phyloP scores from a whole-genome alignment of 805 yeast genomes.

The Saturnispora bothae region DNA sequence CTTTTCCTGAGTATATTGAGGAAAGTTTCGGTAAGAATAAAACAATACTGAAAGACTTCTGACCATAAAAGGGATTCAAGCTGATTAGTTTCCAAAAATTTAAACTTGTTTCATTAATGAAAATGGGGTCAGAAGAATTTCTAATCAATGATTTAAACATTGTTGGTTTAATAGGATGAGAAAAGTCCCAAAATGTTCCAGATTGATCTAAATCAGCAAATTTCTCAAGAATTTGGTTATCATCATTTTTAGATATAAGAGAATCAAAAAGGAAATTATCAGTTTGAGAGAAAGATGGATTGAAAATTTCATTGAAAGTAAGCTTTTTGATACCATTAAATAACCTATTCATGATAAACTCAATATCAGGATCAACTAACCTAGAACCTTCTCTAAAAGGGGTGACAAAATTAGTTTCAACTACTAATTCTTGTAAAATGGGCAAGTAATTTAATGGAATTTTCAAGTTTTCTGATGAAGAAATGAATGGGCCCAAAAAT shows the following conservation, averaged over 20 bases:
- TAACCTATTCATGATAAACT: conserved; percentile 1
- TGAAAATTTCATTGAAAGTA: conserved; percentile 5
- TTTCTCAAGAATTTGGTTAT: background rate
- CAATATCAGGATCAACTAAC: conserved; percentile 4
- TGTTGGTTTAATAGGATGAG: conserved; percentile 25
- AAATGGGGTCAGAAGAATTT: conserved; percentile 27
- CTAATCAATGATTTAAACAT: conserved; percentile 18
- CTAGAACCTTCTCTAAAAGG: conserved; percentile 3
- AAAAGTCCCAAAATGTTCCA: conserved; percentile 2
- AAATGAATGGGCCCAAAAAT: conserved; percentile 5
- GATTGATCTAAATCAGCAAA: conserved; percentile 1
- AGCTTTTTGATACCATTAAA: conserved; percentile 5
- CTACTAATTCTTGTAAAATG: conserved; percentile 4
- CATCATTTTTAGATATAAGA: background rate
- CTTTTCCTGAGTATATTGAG: conserved; percentile 22
- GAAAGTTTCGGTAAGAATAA: conserved; percentile 33
- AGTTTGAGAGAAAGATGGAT: background rate
- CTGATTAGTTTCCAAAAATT: conserved; percentile 49
- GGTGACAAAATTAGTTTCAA: background rate
- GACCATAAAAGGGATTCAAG: conserved; percentile 40
- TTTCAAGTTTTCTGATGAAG: background rate
- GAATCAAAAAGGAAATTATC: conserved; percentile 1
- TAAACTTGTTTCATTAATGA: conserved; percentile 38
- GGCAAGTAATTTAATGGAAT: background rate
- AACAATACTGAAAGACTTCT: conserved; percentile 43